These are phyloP conservation scores for Andalucia godoyi DNA, from an alignment of 78 protist species.

Conservation along the genomic window DNA sequence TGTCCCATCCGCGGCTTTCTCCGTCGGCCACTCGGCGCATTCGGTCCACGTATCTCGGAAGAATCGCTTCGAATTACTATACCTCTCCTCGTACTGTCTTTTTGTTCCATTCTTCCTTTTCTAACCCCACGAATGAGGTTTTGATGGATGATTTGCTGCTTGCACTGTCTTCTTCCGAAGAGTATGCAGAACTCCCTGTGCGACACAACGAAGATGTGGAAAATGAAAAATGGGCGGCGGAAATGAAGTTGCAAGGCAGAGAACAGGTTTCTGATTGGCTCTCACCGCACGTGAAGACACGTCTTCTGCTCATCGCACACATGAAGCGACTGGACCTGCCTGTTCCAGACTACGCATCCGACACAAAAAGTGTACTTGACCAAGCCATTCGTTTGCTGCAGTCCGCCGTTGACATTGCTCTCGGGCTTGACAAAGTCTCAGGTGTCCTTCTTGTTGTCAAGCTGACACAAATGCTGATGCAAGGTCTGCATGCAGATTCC, in stretches of 20 bases:
- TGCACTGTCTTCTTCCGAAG: constrained; percentile 45
- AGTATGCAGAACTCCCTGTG: constrained; percentile 83
- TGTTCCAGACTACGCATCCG: constrained; percentile 87
- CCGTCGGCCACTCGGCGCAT: too few species aligned
- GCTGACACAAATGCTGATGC: constrained; percentile 63
- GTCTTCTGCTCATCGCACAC: constrained; percentile 85
- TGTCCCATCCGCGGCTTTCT: too few species aligned
- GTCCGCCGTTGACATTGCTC: constrained; percentile 75
- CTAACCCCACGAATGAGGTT: background rate
- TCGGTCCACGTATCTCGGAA: constrained; percentile 39
- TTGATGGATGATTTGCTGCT: constrained; percentile 30
- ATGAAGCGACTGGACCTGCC: constrained; percentile 64
- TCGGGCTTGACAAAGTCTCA: constrained; percentile 50
- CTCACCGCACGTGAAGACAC: constrained; percentile 76
- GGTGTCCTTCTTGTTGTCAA: constrained; percentile 35
- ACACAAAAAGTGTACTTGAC: constrained; percentile 86
- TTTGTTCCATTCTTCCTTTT: constrained; percentile 29
- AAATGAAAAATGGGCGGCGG: constrained; percentile 51
- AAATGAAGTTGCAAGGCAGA: too few species aligned
- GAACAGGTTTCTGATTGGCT: too few species aligned
- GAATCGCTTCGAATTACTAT: constrained; percentile 92
- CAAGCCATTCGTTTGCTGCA: constrained; percentile 81
- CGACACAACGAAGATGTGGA: constrained; percentile 95
- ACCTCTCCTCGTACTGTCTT: constrained; percentile 63
- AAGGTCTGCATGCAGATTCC: constrained; percentile 37